Percentiles rank a stretch among this genome's conserved stretches.
These are phyloP conservation scores for Pseudogymnoascus sp. DNA, from an alignment of 2,329 filamentous ascomycete genomes.

Conservation along the genomic window DNA sequence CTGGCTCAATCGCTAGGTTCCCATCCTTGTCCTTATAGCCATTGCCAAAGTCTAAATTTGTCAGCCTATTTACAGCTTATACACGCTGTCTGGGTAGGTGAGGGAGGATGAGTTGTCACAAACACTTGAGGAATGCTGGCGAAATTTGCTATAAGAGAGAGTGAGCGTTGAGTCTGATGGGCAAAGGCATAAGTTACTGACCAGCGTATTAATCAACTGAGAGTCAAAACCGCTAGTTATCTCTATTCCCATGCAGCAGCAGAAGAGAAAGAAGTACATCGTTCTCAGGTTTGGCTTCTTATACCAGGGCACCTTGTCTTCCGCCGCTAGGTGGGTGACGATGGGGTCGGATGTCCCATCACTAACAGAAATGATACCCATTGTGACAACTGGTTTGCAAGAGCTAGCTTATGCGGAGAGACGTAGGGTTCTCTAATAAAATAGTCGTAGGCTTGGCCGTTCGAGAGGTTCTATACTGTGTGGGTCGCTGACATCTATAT, in stretches of 20 bases:
- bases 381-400: not conserved
- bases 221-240: conserved; percentile 47
- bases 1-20: not conserved
- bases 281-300: conserved; percentile 30
- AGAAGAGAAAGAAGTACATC: conserved; percentile 33
- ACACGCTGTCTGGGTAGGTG: not conserved
- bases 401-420: not conserved
- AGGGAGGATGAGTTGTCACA: not conserved
- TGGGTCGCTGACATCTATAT: not conserved
- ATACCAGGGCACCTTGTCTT: conserved; percentile 33
- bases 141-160: not conserved
- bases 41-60: not conserved
- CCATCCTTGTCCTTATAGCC: not conserved
- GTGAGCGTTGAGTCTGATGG: not conserved
- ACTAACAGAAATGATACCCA: not conserved
- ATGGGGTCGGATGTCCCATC: conserved; percentile 27
- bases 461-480: not conserved
- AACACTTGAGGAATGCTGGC: not conserved
- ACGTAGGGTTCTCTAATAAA: not conserved
- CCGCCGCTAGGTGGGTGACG: conserved; percentile 31
- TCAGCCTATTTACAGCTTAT: not conserved
- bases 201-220: conserved; percentile 37
- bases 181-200: conserved; percentile 24
- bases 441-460: not conserved
- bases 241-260: conserved; percentile 44